Percentiles rank a stretch among this genome's conserved stretches.
phyloP scores from a whole-genome alignment of 768 basidiomycete species.

The Kwoniella pini region DNA sequence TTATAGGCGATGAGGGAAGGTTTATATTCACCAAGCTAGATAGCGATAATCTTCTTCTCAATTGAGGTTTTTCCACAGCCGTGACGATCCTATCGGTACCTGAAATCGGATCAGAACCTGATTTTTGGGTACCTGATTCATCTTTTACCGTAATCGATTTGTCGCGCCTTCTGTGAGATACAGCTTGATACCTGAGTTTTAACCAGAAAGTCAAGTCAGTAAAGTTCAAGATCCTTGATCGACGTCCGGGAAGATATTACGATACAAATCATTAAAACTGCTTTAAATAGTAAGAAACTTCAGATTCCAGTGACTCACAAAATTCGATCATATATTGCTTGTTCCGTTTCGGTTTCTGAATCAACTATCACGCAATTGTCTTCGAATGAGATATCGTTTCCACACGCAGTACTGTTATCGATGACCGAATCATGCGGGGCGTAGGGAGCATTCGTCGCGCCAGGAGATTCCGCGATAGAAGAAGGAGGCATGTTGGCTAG shows the following conservation, averaged over 20 bases:
- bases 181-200: no score
- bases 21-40: slow-evolving; percentile 4
- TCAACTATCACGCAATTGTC: slow-evolving; percentile 13
- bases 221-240: no score
- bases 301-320: neutral
- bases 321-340: neutral
- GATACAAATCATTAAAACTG: no score
- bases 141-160: neutral
- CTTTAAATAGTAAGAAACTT: no score
- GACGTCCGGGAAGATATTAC: no score
- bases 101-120: neutral
- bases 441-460: neutral
- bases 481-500: neutral
- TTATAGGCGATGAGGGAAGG: slow-evolving; percentile 6
- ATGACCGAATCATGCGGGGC: neutral
- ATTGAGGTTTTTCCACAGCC: neutral
- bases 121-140: neutral
- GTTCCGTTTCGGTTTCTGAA: slow-evolving; percentile 5
- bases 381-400: slow-evolving; percentile 1
- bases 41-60: slow-evolving; percentile 8
- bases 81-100: slow-evolving; percentile 2
- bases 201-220: no score
- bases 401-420: neutral
- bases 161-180: no score
- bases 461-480: neutral